Evolutionary conservation across 148 eudicot species (phyloP), one percentile per base, ranked within the genome.

Genomic region (Rhododendron kiyosumense): DNA sequence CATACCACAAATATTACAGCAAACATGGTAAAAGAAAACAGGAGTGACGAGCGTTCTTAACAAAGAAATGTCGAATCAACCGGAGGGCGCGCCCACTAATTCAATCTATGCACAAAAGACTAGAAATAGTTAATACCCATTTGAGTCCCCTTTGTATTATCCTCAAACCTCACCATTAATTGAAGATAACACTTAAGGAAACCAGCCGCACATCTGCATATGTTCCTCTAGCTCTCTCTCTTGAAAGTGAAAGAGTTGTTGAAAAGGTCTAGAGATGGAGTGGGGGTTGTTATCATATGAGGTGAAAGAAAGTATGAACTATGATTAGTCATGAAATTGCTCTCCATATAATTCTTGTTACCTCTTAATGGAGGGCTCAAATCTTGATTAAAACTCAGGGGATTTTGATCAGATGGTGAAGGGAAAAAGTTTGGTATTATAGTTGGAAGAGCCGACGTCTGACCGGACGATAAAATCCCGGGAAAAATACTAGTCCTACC

Each of bases 391-490:
- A 89, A 89, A n/a, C 78, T 85, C 22, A 89, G 63, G 2, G 88
- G 89, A 83, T 87, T 90, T 38, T 84, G 90, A 88, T 91, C 92
- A n/a, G 91, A 89, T 22, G 86, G 82, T 11, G 94, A 93, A 9
- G 95, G 91, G 83, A 96, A 96, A 11, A 96, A 90, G 83, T 86
- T 92, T 20, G 94, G 89, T 24, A 97, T 90, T 59, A 95, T 90
- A 57, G 93, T 94, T 24, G 91, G 94, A 9, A 93, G 87, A 46
- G 93, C 90, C 28, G 38, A 3, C 38, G 87, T 88, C 75, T 97
- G 99, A 43, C 91, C 96, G 1, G 98, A 95, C 0, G 99, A 96
- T 81, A 86, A 57, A 4, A 96, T 94, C 28, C 96, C 93, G 9
- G 96, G 96, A 14, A 93, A 91, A 59, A 84, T 65, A 52, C 90